A percentile compares a stretch with the other conserved stretches of the same genome.
Conservation (phyloP, 176 grass and related monocot genomes). For the Neostapfia colusana region DNA sequence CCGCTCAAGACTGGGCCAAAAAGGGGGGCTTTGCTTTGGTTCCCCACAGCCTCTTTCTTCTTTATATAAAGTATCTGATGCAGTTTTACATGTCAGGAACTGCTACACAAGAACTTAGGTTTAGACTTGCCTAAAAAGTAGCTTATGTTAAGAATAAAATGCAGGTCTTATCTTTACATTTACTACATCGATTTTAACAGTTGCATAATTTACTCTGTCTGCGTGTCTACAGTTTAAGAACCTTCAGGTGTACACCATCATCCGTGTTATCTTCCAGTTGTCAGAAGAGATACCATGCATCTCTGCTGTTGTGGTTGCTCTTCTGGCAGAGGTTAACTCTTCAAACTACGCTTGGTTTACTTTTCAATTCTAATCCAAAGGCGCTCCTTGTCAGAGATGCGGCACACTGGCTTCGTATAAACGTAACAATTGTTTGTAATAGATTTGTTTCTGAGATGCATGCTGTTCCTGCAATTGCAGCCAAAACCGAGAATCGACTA, state of each 20-base stretch:
- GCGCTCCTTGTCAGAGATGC: neutral
- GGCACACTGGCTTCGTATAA: neutral
- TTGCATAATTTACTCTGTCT: slow-evolving; percentile 5
- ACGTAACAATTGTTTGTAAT: neutral
- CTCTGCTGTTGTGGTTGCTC: slow-evolving; percentile 90
- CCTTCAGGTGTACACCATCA: slow-evolving; percentile 92
- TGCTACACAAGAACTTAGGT: neutral
- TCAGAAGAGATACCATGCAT: slow-evolving; percentile 95
- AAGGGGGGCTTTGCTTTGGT: neutral
- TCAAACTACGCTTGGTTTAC: neutral
- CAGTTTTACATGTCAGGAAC: neutral
- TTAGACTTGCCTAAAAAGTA: neutral
- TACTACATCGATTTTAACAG: neutral
- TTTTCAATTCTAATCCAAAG: neutral
- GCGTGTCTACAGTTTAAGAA: slow-evolving; percentile 67
- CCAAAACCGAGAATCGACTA: slow-evolving; percentile 97
- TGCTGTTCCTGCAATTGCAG: slow-evolving; percentile 45
- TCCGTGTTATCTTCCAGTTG: slow-evolving; percentile 90
- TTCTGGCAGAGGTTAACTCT: slow-evolving; percentile 68
- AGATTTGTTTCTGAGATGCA: neutral
- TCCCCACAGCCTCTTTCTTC: neutral
- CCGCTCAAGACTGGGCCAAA: neutral
- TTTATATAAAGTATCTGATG: neutral
- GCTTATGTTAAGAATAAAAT: no score
- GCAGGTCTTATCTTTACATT: neutral